Evolutionary conservation across 768 basidiomycete genomes (phyloP).

Genomic region (Termitomyces sp.): DNA sequence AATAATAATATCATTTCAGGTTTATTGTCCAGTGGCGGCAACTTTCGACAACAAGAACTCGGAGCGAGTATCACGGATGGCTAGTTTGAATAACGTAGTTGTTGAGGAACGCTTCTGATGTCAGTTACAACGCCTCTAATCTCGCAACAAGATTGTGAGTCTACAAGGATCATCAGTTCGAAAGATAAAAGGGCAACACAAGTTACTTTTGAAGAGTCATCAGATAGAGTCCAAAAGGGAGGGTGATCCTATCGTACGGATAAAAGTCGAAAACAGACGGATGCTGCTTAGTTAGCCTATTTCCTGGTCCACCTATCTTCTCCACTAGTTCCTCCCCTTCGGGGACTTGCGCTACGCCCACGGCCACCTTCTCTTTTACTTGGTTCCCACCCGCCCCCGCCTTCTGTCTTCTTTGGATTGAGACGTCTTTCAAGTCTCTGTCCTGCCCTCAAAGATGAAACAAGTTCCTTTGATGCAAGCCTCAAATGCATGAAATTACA

Average conservation of each 20-base stretch:
- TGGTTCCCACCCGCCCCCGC: conserved; percentile 83
- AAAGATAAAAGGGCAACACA: background rate
- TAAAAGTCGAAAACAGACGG: background rate
- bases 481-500: conserved; percentile 99
- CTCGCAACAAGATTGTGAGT: background rate
- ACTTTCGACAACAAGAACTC: conserved; percentile 24
- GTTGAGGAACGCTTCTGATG: background rate
- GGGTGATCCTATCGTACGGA: background rate
- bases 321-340: conserved; percentile 56
- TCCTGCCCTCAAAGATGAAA: conserved; percentile 70
- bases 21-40: conserved; percentile 92
- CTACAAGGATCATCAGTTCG: conserved; percentile 3
- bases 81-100: conserved; percentile 43
- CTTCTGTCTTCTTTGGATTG: conserved; percentile 58
- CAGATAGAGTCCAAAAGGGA: background rate
- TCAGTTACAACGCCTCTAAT: background rate
- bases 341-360: conserved; percentile 71
- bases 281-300: conserved; percentile 17
- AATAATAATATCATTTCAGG: conserved; percentile 26
- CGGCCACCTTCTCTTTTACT: conserved; percentile 58
- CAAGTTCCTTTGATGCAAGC: conserved; percentile 80
- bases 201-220: conserved; percentile 2
- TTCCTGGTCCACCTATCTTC: conserved; percentile 79
- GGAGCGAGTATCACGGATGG: conserved; percentile 56
- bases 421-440: conserved; percentile 80